Base-by-base conservation (phyloP, 768 basidiomycete species). In the Crepidotus variabilis region DNA sequence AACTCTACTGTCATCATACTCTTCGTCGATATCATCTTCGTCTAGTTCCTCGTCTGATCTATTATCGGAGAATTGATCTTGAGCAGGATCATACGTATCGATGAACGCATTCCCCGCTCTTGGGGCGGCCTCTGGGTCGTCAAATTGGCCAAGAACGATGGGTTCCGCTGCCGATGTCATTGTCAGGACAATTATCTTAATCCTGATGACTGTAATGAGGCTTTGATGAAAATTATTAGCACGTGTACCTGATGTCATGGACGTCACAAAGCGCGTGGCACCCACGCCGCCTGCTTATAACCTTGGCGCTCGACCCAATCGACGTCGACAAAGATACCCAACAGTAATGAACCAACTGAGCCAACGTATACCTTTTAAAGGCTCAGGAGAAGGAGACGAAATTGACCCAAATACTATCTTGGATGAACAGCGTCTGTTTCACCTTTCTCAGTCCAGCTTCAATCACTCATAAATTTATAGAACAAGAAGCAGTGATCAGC, bases 401-500 rank as follows among this genome's bases (percentile, higher is more conserved):
- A 63, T 63, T 21, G 68, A 72, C 3, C 69, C 69, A 13, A 57
- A 56, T 51, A 50, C 52, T 20, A 68, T 83, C 20, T 67, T 84
- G 20, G 81, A 84, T 55, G 84, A 85, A 56, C 79, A 84, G 73
- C 80, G 83, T 79, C 49, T 60, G 63, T 55, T 34, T 32, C 16
- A 34, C 49, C 11, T 33, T n/a, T 21, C 2, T 54, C 23, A 18
- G 20, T 50, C 28, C 13, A 20, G 10, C 18, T 43, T 20, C 16
- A 14, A 50, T 51, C 49, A n/a, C 18, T 47, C 2, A 34, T 52
- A 24, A 45, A 39, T 6, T 0, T 46, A 2, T 61, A 88, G 87
- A 89, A 64, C 87, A 89, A 65, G 80, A 85, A 47, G 78, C 80
- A 47, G 39, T 86, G 11, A 76, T 89, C 49, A 69, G 78, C n/a